phyloP scores from a whole-genome alignment of 148 eudicot genomes.

The Arbutus unedo region DNA sequence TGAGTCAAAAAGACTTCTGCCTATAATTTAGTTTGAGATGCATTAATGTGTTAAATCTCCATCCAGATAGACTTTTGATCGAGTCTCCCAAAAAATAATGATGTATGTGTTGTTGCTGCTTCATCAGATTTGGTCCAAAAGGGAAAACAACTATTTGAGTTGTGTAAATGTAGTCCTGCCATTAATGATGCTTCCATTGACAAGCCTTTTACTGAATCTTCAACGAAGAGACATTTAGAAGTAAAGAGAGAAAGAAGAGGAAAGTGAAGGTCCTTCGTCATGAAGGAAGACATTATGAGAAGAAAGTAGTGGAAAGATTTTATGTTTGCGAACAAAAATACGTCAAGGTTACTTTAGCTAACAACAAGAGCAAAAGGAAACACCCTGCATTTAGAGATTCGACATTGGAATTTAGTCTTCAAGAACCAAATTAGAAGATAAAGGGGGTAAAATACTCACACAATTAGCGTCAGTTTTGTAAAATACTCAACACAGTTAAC shows the following conservation, averaged over 20 bases:
- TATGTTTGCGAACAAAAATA: constrained; percentile 20
- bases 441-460: too few relatives aligned
- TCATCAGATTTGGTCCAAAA: background rate
- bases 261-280: constrained; percentile 13
- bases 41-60: too few relatives aligned
- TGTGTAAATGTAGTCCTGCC: background rate
- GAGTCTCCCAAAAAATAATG: background rate
- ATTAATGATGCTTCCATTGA: constrained; percentile 8
- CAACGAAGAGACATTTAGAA: constrained; percentile 10
- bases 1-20: too few relatives aligned
- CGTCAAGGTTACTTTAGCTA: constrained; percentile 17
- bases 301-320: constrained; percentile 19
- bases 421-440: too few relatives aligned
- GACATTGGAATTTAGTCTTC: constrained; percentile 91
- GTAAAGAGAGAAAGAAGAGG: constrained; percentile 9
- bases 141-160: background rate
- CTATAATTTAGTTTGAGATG: too few relatives aligned
- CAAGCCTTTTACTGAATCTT: constrained; percentile 15
- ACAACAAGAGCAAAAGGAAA: constrained; percentile 22
- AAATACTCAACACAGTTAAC: too few relatives aligned
- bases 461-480: too few relatives aligned
- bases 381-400: constrained; percentile 57
- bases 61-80: too few relatives aligned
- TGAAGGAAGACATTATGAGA: constrained; percentile 4
- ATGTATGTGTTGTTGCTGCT: constrained; percentile 5